Evolutionary conservation across 176 grass and related monocot genomes (phyloP).

Genomic region (Cenchrus purpureus): DNA sequence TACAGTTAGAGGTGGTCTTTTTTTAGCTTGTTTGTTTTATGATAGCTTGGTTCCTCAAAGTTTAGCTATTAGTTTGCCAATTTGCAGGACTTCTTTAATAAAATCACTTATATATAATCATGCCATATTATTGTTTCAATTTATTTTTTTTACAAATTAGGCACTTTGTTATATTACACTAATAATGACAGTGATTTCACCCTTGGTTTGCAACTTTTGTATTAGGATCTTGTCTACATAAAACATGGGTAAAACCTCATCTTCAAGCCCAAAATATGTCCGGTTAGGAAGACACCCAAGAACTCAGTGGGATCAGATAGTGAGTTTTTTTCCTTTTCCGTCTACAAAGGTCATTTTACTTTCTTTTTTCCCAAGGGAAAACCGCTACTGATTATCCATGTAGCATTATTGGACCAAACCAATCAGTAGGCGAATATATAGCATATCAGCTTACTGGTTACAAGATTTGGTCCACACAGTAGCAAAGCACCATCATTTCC

Average conservation of each 20-base stretch:
- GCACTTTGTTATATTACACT: neutral
- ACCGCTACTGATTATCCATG: neutral
- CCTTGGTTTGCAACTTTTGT: neutral
- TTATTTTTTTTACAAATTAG: neutral
- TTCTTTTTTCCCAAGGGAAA: neutral
- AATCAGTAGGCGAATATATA: constrained; percentile 39
- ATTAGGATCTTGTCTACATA: neutral
- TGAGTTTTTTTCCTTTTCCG: neutral
- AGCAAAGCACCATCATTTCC: constrained; percentile 34
- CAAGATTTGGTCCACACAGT: constrained; percentile 37
- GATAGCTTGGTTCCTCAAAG: neutral
- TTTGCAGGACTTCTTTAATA: neutral
- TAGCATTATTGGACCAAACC: constrained; percentile 38
- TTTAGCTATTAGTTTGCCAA: neutral
- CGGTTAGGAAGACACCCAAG: neutral
- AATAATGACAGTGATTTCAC: neutral
- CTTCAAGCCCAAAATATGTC: too few relatives aligned
- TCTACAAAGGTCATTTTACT: neutral
- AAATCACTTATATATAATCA: too few relatives aligned
- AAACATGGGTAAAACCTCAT: neutral
- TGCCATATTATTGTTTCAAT: neutral
- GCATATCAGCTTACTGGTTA: constrained; percentile 12
- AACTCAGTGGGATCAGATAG: neutral
- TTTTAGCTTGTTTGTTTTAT: neutral
- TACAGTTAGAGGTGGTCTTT: neutral